Evolutionary conservation across 1,284 basidiomycete genomes (phyloP), one percentile per base, ranked within the genome.

Genomic region (Trametes pubescens): DNA sequence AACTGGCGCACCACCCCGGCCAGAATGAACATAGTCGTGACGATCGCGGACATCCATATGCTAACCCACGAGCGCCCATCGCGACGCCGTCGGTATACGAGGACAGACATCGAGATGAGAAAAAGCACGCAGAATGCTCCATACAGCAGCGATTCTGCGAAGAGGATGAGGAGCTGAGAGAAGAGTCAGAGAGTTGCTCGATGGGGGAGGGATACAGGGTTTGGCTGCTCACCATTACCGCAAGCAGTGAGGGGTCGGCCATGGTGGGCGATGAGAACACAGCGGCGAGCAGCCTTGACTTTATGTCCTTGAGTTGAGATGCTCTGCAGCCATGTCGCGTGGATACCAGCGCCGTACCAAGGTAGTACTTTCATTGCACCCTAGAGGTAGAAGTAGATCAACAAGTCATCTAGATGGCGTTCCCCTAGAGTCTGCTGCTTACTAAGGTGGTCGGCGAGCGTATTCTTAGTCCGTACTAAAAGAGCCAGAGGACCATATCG

Each of bases 51-150:
- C 60, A 67, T 62, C 62, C 57, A 61, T 24, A 59, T 48, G 29
- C 40, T 43, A 29, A 62, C 16, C 24, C 16, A 43, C 10, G 59
- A 43, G 10, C 58, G 57, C 4, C 53, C 35, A 14, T 46, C 49
- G 4, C 49, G 60, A 2, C 58, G 46, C 26, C 57, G 51, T 14
- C 63, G 40, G 13, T 59, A 62, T 24, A 62, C 11, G 10, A 67
- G 58, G 51, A 67, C 62, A 60, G 63, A 67, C 59, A 67, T 44
- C 38, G 66, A 60, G 21, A 67, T 67, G 40, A 26, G 37, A 55
- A 56, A 67, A 13, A 67, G 57, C 32, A 67, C 60, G 38, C 53
- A 21, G 21, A 67, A 67, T 8, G 49, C 57, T 29, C 66, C 66
- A 29, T 59, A 64, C 8, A 67, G 57, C 3, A 65, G 54, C 0